phyloP scores from a whole-genome alignment of 495 filamentous ascomycete species.

The Tuber indicum region DNA sequence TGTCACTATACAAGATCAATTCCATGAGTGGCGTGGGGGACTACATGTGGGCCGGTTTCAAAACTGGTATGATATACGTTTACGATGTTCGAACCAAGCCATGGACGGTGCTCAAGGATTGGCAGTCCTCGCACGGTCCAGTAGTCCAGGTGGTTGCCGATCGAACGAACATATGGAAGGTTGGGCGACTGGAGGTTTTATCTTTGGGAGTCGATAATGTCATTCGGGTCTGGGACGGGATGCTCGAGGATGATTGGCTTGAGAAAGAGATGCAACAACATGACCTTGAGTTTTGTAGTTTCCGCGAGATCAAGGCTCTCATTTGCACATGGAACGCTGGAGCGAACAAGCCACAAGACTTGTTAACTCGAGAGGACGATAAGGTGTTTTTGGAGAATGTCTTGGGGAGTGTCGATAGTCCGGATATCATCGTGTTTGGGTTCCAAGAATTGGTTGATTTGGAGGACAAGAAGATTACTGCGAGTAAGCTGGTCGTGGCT shows the following conservation, averaged over 20 bases:
- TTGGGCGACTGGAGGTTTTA: conserved; percentile 79
- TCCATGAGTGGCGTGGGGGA: conserved; percentile 74
- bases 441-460: conserved; percentile 97
- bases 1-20: conserved; percentile 94
- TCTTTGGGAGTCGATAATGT: conserved; percentile 82
- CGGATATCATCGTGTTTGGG: conserved; percentile 90
- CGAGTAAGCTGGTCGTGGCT: conserved; percentile 54
- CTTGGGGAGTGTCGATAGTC: conserved; percentile 61
- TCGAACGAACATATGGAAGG: conserved; percentile 73
- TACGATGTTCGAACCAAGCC: conserved; percentile 77
- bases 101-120: conserved; percentile 88
- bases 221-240: conserved; percentile 84
- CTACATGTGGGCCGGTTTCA: conserved; percentile 89
- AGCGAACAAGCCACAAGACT: conserved; percentile 74
- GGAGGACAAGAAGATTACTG: conserved; percentile 92
- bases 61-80: conserved; percentile 89
- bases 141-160: conserved; percentile 72
- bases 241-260: conserved; percentile 89
- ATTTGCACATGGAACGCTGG: conserved; percentile 97
- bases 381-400: conserved; percentile 69
- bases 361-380: conserved; percentile 62
- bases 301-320: conserved; percentile 68
- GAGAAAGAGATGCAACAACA: conserved; percentile 77
- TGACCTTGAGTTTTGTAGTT: conserved; percentile 74
- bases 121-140: conserved; percentile 80